Base-by-base conservation (phyloP, 2,329 filamentous ascomycete species). In the Arthrinium puccinioides region DNA sequence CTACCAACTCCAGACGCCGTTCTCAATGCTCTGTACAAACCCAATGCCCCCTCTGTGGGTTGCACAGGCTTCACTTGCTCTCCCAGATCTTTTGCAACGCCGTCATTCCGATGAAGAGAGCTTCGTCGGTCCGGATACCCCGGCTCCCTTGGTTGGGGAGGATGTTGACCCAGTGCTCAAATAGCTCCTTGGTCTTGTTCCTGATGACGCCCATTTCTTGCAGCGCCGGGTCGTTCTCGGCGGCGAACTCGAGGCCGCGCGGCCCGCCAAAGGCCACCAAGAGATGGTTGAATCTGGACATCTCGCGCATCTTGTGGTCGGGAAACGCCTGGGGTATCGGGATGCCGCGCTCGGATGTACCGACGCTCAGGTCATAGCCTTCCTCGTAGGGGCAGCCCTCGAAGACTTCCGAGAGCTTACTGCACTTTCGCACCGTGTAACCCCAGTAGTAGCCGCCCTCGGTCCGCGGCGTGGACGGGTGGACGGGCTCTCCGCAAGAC, bases 401-500 rank as follows among this genome's bases (percentile, higher is more conserved):
- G 52, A 90, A 88, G 7, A 94, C 77, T 5, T 72, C 66, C 5
- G 84, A 84, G 5, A 94, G 70, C 3, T 76, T 81, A 5, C 60
- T 52, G 24, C 80, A 80, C 43, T 72, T 76, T 19, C 87, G 76
- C 4, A 88, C 77, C 8, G 66, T 72, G 58, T 84, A 94, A 31
- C 87, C 87, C 87, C 87, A 94, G 62, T 89, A 94, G 60, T 87
- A 92, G 0, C 87, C 87, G 2, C 69, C 76, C 45, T 88, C 78
- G 36, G 83, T 82, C 40, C 87, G 74, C 1, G 87, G 87, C 4
- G 72, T 64, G 19, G 74, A 67, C 0, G 86, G 84, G 24, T 80
- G 69, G 3, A 90, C 80, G 13, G 81, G 74, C 35, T 37, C 35
- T n/a, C n/a, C n/a, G n/a, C n/a, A n/a, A n/a, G n/a, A n/a, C 33